A percentile compares a stretch with the other conserved stretches of the same genome.
Evolutionary conservation across 768 basidiomycete species (phyloP).

Genomic region (Coprinopsis sp.): DNA sequence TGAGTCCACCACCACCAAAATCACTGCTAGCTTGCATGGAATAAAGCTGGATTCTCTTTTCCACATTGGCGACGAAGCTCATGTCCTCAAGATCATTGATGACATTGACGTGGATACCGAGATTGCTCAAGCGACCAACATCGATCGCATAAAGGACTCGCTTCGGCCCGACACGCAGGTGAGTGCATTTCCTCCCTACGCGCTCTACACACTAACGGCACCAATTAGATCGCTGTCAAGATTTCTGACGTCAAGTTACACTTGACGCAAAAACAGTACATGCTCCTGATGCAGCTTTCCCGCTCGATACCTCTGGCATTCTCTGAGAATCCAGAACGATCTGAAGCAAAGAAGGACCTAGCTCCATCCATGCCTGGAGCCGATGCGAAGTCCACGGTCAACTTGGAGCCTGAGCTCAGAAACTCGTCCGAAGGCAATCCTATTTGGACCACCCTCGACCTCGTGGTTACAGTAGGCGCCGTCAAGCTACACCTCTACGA

Average conservation of each 20-base stretch:
- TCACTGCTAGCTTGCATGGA: slow-evolving; percentile 72
- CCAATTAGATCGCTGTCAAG: slow-evolving; percentile 55
- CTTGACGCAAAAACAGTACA: slow-evolving; percentile 82
- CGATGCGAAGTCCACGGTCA: slow-evolving; percentile 22
- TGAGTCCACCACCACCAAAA: slow-evolving; percentile 51
- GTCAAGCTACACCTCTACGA: slow-evolving; percentile 89
- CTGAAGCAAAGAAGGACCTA: too few species aligned
- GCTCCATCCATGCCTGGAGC: too few species aligned
- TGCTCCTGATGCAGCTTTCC: slow-evolving; percentile 58
- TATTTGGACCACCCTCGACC: slow-evolving; percentile 64
- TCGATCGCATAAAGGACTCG: slow-evolving; percentile 47
- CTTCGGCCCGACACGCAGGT: slow-evolving; percentile 76
- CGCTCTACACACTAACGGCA: neutral
- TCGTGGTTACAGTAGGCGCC: slow-evolving; percentile 63
- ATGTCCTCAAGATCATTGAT: slow-evolving; percentile 82
- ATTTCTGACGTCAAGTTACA: slow-evolving; percentile 83
- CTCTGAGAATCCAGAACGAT: slow-evolving; percentile 16
- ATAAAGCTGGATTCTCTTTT: slow-evolving; percentile 78
- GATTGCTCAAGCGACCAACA: slow-evolving; percentile 55
- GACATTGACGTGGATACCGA: slow-evolving; percentile 76
- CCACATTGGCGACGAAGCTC: slow-evolving; percentile 40
- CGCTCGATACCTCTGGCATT: slow-evolving; percentile 69
- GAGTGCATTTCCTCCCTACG: slow-evolving; percentile 11
- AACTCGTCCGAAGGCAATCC: slow-evolving; percentile 21
- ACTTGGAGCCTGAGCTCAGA: slow-evolving; percentile 61